Percentiles rank a stretch among this genome's conserved stretches.
phyloP scores from a whole-genome alignment of 495 filamentous ascomycete species.

The Penicillium ochrochloron region DNA sequence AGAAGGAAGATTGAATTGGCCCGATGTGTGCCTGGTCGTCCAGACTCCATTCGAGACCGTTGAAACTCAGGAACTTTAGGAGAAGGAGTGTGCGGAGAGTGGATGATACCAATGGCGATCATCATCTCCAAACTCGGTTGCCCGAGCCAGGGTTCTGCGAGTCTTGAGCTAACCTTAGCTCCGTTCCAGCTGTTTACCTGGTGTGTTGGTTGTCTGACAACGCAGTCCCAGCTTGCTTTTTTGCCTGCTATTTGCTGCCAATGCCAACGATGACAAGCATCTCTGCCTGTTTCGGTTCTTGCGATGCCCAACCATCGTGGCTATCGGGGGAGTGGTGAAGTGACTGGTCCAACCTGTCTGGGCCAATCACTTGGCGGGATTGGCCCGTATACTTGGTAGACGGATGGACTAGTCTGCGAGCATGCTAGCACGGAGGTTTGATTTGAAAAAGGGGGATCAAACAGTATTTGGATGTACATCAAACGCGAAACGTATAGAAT shows the following conservation, averaged over 20 bases:
- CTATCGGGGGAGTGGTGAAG: not conserved
- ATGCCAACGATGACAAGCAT: not conserved
- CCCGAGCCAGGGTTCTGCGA: conserved; percentile 19
- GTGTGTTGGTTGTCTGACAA: not conserved
- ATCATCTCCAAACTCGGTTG: conserved; percentile 27
- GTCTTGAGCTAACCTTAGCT: not conserved
- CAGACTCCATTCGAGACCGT: not conserved
- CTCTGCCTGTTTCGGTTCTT: not conserved
- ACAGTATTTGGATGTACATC: not conserved
- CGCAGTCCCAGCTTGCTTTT: not conserved
- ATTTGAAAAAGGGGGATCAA: not conserved
- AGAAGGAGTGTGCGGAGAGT: conserved; percentile 18
- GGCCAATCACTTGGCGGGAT: conserved; percentile 2
- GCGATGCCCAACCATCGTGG: not conserved
- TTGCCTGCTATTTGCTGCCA: not conserved
- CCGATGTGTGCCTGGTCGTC: not conserved
- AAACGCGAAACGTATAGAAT: not conserved
- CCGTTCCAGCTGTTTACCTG: not conserved
- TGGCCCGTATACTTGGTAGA: conserved; percentile 1
- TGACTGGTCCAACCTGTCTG: conserved; percentile 3
- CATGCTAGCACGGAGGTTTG: conserved; percentile 3
- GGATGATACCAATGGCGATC: conserved; percentile 33
- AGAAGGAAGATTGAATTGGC: not conserved
- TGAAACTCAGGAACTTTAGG: not conserved
- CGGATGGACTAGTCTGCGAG: not conserved